Evolutionary conservation across 2,329 filamentous ascomycete genomes (phyloP).

Genomic region (Westerdykella sp.): DNA sequence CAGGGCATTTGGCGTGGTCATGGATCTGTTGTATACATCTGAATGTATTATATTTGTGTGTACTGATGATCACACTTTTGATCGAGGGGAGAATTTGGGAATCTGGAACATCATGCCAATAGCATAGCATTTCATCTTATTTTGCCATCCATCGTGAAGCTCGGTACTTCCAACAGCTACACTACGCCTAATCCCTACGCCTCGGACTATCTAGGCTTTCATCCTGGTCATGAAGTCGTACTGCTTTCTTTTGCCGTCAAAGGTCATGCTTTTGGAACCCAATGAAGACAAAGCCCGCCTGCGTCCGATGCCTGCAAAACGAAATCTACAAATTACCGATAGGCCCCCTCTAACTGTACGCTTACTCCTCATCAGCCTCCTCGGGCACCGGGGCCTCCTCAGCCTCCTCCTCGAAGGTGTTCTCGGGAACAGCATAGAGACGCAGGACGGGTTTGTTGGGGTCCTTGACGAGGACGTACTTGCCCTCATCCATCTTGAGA

Average conservation of each 20-base stretch:
- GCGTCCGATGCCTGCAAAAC: too few species aligned
- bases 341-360: too few species aligned
- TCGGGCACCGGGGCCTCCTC: constrained; percentile 59
- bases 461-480: constrained; percentile 77
- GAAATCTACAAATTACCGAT: too few species aligned
- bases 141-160: too few species aligned
- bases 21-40: not conserved
- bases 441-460: constrained; percentile 95
- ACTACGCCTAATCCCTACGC: too few species aligned
- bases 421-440: constrained; percentile 81
- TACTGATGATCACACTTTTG: not conserved
- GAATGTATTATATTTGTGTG: not conserved
- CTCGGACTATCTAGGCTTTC: not conserved
- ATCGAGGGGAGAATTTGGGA: not conserved
- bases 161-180: too few species aligned
- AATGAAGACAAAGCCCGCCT: too few species aligned
- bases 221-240: not conserved
- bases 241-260: not conserved
- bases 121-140: too few species aligned
- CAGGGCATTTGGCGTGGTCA: not conserved
- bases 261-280: not conserved
- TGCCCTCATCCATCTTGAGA: constrained; percentile 68
- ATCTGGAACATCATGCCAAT: too few species aligned
- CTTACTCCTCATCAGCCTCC: constrained; percentile 51
- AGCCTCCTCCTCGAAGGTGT: constrained; percentile 85